These are phyloP conservation scores for Epichloe sibirici DNA, from an alignment of 2,329 filamentous ascomycete species.

Conservation along the genomic window DNA sequence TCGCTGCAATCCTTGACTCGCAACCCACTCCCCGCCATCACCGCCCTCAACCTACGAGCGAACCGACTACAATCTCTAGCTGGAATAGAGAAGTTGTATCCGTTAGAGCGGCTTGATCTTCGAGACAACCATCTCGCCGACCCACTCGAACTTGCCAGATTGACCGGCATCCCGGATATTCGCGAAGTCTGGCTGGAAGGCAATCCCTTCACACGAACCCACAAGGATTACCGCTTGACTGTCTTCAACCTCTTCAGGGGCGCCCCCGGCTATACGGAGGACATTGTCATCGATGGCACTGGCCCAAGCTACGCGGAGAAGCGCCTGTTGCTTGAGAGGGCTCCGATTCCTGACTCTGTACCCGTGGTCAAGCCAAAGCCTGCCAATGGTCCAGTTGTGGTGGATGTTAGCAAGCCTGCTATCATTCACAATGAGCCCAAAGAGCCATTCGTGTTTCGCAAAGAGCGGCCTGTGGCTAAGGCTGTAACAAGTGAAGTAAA, in stretches of 20 bases:
- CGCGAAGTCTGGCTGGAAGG: slow-evolving; percentile 85
- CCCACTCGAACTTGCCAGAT: slow-evolving; percentile 74
- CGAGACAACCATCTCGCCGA: slow-evolving; percentile 87
- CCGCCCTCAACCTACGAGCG: slow-evolving; percentile 77
- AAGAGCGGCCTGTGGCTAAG: slow-evolving; percentile 42
- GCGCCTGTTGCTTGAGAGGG: slow-evolving; percentile 72
- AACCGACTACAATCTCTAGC: slow-evolving; percentile 81
- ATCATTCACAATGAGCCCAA: slow-evolving; percentile 40
- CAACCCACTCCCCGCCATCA: slow-evolving; percentile 84
- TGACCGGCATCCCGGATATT: slow-evolving; percentile 85
- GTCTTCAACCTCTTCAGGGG: slow-evolving; percentile 95
- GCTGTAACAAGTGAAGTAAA: slow-evolving; percentile 46
- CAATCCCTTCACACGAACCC: slow-evolving; percentile 83
- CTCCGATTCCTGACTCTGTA: slow-evolving; percentile 59
- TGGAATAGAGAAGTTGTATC: slow-evolving; percentile 78
- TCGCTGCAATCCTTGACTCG: slow-evolving; percentile 77
- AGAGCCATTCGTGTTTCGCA: slow-evolving; percentile 43
- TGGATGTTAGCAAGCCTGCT: slow-evolving; percentile 56
- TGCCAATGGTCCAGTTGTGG: slow-evolving; percentile 48
- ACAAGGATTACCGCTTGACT: slow-evolving; percentile 71
- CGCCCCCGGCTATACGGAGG: slow-evolving; percentile 79
- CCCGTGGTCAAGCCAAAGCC: slow-evolving; percentile 63
- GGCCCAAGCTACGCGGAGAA: slow-evolving; percentile 77
- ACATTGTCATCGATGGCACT: slow-evolving; percentile 76
- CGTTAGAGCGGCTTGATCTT: slow-evolving; percentile 79